phyloP scores from a whole-genome alignment of 345 rosid species.

The Cochlearia excelsa region DNA sequence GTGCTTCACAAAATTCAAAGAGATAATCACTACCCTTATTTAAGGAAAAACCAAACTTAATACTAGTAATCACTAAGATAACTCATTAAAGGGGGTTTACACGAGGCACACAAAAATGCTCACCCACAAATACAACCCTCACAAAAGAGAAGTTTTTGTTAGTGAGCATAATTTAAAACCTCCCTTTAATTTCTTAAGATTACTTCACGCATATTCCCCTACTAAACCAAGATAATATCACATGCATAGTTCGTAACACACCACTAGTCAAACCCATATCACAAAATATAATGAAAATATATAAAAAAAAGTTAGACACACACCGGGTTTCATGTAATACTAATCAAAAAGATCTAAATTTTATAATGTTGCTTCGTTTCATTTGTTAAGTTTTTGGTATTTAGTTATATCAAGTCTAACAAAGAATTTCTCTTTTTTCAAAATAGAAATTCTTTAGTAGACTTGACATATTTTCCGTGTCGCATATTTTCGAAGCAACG shows the following conservation, averaged over 20 bases:
- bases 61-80: constrained; percentile 25
- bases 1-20: constrained; percentile 34
- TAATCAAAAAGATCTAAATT: constrained; percentile 26
- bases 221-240: constrained; percentile 20
- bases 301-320: neutral
- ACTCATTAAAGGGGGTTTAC: constrained; percentile 16
- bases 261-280: constrained; percentile 20
- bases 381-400: neutral
- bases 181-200: constrained; percentile 2
- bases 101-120: constrained; percentile 28
- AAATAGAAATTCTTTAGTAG: constrained; percentile 37
- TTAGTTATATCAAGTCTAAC: constrained; percentile 33
- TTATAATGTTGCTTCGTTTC: constrained; percentile 33
- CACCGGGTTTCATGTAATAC: constrained; percentile 10
- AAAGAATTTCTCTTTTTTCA: constrained; percentile 37
- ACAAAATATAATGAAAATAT: neutral
- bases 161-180: constrained; percentile 31
- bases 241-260: constrained; percentile 19
- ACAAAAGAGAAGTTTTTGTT: constrained; percentile 36
- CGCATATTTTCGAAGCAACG: constrained; percentile 26
- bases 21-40: constrained; percentile 23
- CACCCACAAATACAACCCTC: constrained; percentile 38
- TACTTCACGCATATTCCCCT: constrained; percentile 5
- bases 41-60: constrained; percentile 8
- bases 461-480: constrained; percentile 24